phyloP scores from a whole-genome alignment of 352 stramenopile species.

The Phytophthora cryptogea region DNA sequence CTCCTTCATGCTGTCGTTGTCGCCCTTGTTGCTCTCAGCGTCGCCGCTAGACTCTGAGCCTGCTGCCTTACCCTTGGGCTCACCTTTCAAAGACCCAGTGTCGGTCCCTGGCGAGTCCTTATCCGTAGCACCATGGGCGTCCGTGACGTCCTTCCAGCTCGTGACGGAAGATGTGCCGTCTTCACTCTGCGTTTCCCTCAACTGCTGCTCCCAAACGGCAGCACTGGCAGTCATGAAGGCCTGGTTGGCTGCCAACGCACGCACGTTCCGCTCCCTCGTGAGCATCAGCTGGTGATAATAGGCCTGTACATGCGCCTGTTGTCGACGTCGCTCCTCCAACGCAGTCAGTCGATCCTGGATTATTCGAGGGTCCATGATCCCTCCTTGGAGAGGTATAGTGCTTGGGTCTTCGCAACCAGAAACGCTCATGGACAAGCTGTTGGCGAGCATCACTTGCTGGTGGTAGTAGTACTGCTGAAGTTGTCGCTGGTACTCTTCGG shows the following conservation, averaged over 20 bases:
- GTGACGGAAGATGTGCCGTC: slow-evolving; percentile 25
- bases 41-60: slow-evolving; percentile 18
- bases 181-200: slow-evolving; percentile 26
- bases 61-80: neutral
- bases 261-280: slow-evolving; percentile 56
- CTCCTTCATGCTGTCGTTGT: slow-evolving; percentile 19
- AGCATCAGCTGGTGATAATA: slow-evolving; percentile 60
- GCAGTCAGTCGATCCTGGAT: slow-evolving; percentile 62
- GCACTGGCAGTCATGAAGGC: slow-evolving; percentile 49
- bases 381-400: slow-evolving; percentile 36
- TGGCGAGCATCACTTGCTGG: slow-evolving; percentile 59
- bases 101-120: slow-evolving; percentile 14
- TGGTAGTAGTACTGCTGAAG: slow-evolving; percentile 74
- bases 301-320: slow-evolving; percentile 55
- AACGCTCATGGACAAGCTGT: slow-evolving; percentile 35
- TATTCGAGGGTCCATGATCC: slow-evolving; percentile 63
- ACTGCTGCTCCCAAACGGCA: slow-evolving; percentile 52
- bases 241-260: slow-evolving; percentile 49
- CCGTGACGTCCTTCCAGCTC: slow-evolving; percentile 40
- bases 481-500: slow-evolving; percentile 57
- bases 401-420: slow-evolving; percentile 24
- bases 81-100: slow-evolving; percentile 6
- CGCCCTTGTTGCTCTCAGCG: slow-evolving; percentile 10
- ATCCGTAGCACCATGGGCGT: neutral
- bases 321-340: slow-evolving; percentile 56